These are phyloP conservation scores for Juglanconis sp. DNA, from an alignment of 2,329 filamentous ascomycete genomes.

Conservation along the genomic window DNA sequence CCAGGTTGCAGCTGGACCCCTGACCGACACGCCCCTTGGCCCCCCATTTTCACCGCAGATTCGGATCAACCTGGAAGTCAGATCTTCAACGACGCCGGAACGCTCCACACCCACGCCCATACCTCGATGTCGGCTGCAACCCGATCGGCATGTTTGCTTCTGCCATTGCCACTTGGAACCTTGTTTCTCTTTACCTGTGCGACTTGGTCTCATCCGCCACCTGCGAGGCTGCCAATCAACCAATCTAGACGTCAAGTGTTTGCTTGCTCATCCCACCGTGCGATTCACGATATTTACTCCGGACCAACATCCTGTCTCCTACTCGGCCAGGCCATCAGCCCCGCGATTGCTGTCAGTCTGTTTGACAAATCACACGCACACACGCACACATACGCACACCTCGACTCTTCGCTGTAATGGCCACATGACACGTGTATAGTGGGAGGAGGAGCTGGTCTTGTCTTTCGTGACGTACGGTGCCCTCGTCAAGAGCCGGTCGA, in stretches of 20 bases:
- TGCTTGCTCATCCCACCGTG: no score
- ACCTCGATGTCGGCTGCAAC: not conserved
- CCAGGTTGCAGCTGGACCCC: no score
- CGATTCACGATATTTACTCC: no score
- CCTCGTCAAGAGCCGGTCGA: not conserved
- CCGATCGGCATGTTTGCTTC: not conserved
- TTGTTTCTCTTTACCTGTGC: not conserved
- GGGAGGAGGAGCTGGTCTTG: not conserved
- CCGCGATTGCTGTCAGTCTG: no score
- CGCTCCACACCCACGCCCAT: not conserved
- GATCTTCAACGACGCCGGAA: not conserved
- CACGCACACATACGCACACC: not conserved
- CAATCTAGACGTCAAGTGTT: no score
- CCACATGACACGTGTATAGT: not conserved
- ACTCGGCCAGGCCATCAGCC: no score
- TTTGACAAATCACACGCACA: no score
- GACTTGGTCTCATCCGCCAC: not conserved
- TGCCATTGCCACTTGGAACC: not conserved
- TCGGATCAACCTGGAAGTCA: no score
- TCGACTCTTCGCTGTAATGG: not conserved
- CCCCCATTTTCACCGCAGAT: no score
- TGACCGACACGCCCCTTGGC: no score
- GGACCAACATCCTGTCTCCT: no score
- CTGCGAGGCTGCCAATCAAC: not conserved
- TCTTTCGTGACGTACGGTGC: not conserved